Percentiles rank a stretch among this genome's conserved stretches.
phyloP scores from a whole-genome alignment of 148 eudicot genomes.

The Nepenthes mirabilis region DNA sequence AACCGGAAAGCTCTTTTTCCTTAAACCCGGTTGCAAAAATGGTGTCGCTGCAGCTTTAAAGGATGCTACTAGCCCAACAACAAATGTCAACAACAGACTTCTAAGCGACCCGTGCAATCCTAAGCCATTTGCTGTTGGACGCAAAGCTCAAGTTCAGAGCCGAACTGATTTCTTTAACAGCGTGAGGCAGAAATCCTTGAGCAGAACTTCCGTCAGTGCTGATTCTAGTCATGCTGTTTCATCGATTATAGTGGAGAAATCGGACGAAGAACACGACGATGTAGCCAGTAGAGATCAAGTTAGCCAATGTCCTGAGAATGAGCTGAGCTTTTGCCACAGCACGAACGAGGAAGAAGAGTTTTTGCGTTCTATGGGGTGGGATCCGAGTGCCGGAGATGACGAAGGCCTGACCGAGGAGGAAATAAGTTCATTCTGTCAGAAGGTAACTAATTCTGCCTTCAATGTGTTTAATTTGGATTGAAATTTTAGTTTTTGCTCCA shows the following conservation, averaged over 20 bases:
- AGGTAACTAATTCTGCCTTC: constrained; percentile 30
- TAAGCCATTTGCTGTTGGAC: neutral
- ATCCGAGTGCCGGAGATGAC: constrained; percentile 63
- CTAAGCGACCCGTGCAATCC: neutral
- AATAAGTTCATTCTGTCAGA: constrained; percentile 58
- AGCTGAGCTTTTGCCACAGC: neutral
- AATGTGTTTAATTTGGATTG: neutral
- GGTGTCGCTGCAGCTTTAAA: neutral
- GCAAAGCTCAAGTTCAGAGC: neutral
- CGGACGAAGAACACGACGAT: neutral
- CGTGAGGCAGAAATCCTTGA: neutral
- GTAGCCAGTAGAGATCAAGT: neutral
- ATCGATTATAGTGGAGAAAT: neutral
- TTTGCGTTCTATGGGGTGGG: constrained; percentile 89
- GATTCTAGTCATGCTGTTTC: neutral
- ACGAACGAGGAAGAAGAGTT: constrained; percentile 73
- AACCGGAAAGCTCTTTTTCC: no score
- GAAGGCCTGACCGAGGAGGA: constrained; percentile 93
- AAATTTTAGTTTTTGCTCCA: neutral
- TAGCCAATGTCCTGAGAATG: neutral
- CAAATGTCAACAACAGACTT: neutral
- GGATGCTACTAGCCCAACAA: neutral
- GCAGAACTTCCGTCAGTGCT: neutral
- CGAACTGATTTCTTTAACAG: constrained; percentile 1
- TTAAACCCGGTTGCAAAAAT: no score